Evolutionary conservation across 768 basidiomycete genomes (phyloP).

Genomic region (Termitomyces sp.): DNA sequence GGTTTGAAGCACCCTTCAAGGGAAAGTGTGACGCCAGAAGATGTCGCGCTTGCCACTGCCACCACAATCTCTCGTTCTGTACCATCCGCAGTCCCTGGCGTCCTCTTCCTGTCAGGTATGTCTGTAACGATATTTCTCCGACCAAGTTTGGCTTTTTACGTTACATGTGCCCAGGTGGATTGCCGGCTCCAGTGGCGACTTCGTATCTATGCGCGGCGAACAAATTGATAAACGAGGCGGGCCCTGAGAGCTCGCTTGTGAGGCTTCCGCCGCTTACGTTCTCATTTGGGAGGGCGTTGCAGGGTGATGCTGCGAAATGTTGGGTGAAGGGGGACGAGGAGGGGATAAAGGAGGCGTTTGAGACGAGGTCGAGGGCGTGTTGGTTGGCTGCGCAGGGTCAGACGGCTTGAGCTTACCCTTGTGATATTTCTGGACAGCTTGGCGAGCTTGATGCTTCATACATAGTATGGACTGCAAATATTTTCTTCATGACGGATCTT

Average conservation of each 20-base stretch:
- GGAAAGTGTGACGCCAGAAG: slow-evolving; percentile 27
- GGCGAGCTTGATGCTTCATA: not conserved
- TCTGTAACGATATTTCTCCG: not conserved
- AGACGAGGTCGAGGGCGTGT: slow-evolving; percentile 38
- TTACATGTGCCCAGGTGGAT: slow-evolving; percentile 29
- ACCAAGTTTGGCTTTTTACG: not conserved
- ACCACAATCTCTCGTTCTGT: slow-evolving; percentile 40
- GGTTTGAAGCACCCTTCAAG: slow-evolving; percentile 38
- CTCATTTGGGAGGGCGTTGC: slow-evolving; percentile 46
- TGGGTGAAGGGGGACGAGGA: slow-evolving; percentile 43
- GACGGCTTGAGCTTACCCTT: not conserved
- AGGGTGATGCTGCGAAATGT: slow-evolving; percentile 41
- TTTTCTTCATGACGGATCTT: not conserved
- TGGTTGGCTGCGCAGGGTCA: slow-evolving; percentile 37
- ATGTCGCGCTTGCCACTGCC: slow-evolving; percentile 41
- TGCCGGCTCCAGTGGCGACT: slow-evolving; percentile 34
- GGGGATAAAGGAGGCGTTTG: slow-evolving; percentile 32
- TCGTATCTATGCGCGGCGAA: slow-evolving; percentile 39
- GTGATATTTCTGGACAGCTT: not conserved
- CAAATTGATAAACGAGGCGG: slow-evolving; percentile 27
- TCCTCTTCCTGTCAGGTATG: slow-evolving; percentile 46
- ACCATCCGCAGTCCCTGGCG: slow-evolving; percentile 41
- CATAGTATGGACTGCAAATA: not conserved
- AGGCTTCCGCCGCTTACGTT: slow-evolving; percentile 42
- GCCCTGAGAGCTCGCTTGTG: slow-evolving; percentile 28